phyloP scores from a whole-genome alignment of 192 early-diverging fungal species.

The Spizellomyces sp. region DNA sequence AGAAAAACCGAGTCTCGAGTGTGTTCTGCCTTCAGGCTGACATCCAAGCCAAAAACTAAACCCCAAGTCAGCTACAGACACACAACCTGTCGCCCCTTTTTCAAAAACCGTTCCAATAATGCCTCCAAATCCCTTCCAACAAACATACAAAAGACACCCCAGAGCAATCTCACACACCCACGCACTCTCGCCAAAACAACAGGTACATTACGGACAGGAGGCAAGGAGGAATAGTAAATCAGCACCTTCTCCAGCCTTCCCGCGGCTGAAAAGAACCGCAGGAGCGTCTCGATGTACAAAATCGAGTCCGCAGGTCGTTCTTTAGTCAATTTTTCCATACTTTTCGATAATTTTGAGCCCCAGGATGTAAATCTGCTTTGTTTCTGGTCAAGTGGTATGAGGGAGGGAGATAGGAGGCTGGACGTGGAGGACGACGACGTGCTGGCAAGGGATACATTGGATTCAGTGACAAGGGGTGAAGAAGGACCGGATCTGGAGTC shows the following conservation, averaged over 20 bases:
- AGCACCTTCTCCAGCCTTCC: constrained; percentile 13
- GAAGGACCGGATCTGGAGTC: background rate
- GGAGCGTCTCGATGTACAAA: constrained; percentile 21
- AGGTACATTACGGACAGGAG: background rate
- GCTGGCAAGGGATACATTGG: background rate
- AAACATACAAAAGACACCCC: constrained; percentile 18
- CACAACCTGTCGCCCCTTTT: constrained; percentile 13
- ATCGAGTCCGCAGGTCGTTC: constrained; percentile 16
- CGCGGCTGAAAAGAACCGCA: constrained; percentile 1
- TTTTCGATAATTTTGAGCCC: constrained; percentile 30
- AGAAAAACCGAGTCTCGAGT: too few relatives aligned
- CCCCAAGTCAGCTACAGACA: background rate
- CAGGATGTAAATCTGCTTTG: constrained; percentile 18
- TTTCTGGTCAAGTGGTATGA: too few relatives aligned
- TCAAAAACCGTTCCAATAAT: constrained; percentile 29
- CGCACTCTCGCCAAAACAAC: constrained; percentile 4
- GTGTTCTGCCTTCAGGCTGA: too few relatives aligned
- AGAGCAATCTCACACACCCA: constrained; percentile 13
- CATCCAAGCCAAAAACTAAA: too few relatives aligned
- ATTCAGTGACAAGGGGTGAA: background rate
- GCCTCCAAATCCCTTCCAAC: constrained; percentile 28
- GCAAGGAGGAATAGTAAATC: constrained; percentile 15
- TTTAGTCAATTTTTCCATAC: constrained; percentile 28
- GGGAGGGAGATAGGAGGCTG: background rate
- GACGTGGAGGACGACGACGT: background rate